phyloP scores from a whole-genome alignment of 176 grass and related monocot genomes.

The Alopecurus myosuroides region DNA sequence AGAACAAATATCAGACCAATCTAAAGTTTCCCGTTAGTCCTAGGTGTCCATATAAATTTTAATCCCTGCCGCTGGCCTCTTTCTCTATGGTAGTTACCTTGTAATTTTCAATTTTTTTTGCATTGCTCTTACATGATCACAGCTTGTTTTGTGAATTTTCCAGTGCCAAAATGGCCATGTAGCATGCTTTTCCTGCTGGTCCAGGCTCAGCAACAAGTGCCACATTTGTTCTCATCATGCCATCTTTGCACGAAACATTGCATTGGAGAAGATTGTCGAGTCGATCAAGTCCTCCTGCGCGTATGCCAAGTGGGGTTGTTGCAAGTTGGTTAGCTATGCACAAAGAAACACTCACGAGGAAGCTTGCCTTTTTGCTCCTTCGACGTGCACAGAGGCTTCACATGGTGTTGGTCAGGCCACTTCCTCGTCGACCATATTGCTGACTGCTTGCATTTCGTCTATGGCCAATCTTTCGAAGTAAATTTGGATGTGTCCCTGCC shows the following conservation, averaged over 20 bases:
- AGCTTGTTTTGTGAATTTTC: conserved; percentile 33
- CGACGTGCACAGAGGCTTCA: conserved; percentile 44
- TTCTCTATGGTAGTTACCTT: too few species aligned
- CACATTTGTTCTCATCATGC: conserved; percentile 41
- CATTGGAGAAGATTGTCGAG: conserved; percentile 71
- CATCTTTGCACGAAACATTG: conserved; percentile 43
- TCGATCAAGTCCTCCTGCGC: conserved; percentile 48
- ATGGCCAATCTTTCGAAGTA: conserved; percentile 33
- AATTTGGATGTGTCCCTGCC: conserved; percentile 27
- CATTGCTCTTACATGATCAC: neutral
- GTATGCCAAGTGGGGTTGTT: conserved; percentile 55
- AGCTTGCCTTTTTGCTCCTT: conserved; percentile 44
- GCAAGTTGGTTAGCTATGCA: conserved; percentile 28
- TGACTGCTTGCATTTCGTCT: conserved; percentile 24
- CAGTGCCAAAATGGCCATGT: conserved; percentile 72
- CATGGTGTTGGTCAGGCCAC: conserved; percentile 51
- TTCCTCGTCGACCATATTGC: conserved; percentile 40
- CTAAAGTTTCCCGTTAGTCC: too few species aligned
- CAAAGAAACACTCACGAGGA: conserved; percentile 46
- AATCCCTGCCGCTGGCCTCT: too few species aligned
- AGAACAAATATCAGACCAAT: too few species aligned
- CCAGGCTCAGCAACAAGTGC: too few species aligned
- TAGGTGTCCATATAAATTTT: too few species aligned
- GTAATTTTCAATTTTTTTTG: too few species aligned
- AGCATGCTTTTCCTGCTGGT: too few species aligned